Evolutionary conservation across 2,329 filamentous ascomycete species (phyloP).

Genomic region (Diplodia intermedia): DNA sequence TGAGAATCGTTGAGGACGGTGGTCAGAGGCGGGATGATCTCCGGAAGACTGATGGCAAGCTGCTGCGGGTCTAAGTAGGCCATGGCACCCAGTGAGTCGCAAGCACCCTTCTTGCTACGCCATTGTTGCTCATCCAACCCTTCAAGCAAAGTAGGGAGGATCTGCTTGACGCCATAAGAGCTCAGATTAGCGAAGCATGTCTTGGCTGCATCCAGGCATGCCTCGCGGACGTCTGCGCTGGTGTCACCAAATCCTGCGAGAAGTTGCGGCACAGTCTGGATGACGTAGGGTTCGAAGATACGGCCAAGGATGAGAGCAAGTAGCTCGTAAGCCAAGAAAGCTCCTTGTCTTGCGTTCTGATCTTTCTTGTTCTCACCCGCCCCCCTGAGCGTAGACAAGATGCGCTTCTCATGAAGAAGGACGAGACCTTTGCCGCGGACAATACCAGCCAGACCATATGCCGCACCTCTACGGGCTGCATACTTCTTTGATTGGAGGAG

Average conservation of each 20-base stretch:
- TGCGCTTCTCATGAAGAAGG: slow-evolving; percentile 81
- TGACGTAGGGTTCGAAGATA: slow-evolving; percentile 94
- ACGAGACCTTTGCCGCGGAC: slow-evolving; percentile 86
- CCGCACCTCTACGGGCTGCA: slow-evolving; percentile 88
- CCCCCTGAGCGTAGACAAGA: slow-evolving; percentile 79
- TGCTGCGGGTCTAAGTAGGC: slow-evolving; percentile 97
- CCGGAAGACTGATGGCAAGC: slow-evolving; percentile 86
- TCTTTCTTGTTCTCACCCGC: slow-evolving; percentile 97
- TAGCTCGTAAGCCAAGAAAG: slow-evolving; percentile 88
- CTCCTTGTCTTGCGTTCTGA: slow-evolving; percentile 83
- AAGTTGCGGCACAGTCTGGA: slow-evolving; percentile 91
- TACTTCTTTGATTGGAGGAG: slow-evolving; percentile 90
- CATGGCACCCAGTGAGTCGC: slow-evolving; percentile 96
- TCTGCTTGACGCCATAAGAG: slow-evolving; percentile 94
- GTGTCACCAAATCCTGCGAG: slow-evolving; percentile 88
- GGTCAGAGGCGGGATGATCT: slow-evolving; percentile 95
- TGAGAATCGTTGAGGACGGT: slow-evolving; percentile 95
- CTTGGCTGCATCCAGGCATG: slow-evolving; percentile 90
- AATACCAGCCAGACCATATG: slow-evolving; percentile 91
- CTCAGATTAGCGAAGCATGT: slow-evolving; percentile 91
- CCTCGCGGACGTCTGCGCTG: slow-evolving; percentile 87
- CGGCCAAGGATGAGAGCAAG: slow-evolving; percentile 84
- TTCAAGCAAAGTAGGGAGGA: slow-evolving; percentile 87
- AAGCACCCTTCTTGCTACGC: slow-evolving; percentile 98
- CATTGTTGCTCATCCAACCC: slow-evolving; percentile 95